Percentiles rank a stretch among this genome's conserved stretches.
These are phyloP conservation scores for Silene uniflora DNA, from an alignment of 148 eudicot species.

Conservation along the genomic window DNA sequence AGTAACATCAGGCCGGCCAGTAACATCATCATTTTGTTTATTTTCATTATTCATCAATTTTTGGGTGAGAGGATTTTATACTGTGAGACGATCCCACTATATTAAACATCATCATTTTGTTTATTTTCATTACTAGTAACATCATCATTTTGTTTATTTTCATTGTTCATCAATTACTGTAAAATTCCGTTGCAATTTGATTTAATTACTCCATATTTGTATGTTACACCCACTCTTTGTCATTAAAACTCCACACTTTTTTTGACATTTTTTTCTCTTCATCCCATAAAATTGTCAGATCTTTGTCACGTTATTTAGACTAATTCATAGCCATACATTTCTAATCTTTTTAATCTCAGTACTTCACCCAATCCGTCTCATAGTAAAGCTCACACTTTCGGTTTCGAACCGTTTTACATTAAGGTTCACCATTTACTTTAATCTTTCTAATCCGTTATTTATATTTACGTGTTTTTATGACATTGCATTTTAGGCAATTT, in stretches of 20 bases:
- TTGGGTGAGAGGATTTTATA: too few relatives aligned
- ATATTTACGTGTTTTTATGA: too few relatives aligned
- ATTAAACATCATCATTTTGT: too few relatives aligned
- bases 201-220: constrained; percentile 1
- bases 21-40: neutral
- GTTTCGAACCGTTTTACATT: too few relatives aligned
- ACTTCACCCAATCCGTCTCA: too few relatives aligned
- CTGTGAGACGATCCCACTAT: too few relatives aligned
- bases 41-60: neutral
- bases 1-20: neutral
- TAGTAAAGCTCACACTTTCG: too few relatives aligned
- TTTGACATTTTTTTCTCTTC: neutral
- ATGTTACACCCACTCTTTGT: constrained; percentile 7
- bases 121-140: neutral
- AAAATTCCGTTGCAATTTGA: neutral
- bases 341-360: constrained; percentile 16
- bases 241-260: neutral
- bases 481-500: too few relatives aligned
- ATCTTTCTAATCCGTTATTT: too few relatives aligned
- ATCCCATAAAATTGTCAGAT: constrained; percentile 11
- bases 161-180: constrained; percentile 13
- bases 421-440: too few relatives aligned
- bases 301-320: constrained; percentile 22
- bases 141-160: neutral
- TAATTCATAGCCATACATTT: constrained; percentile 25